Evolutionary conservation across 371 early-diverging fungal genomes (phyloP), one percentile per base, ranked within the genome.

Genomic region (Mortierella sp.): DNA sequence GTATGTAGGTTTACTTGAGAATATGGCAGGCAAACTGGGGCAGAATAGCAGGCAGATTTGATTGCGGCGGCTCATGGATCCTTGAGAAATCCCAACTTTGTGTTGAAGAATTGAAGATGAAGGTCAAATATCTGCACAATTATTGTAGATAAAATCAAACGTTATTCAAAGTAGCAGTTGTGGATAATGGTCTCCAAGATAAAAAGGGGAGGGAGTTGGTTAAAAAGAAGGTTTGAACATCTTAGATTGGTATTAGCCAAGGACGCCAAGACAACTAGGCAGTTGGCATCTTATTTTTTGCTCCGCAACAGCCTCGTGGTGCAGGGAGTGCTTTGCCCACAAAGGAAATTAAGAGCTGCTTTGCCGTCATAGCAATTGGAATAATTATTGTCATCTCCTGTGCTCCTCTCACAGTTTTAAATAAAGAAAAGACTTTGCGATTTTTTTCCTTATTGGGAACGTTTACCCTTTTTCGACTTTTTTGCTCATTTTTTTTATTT

Each of bases 1-100:
- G 61, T 97, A 95, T 75, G 94, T 90, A 62, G 94, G 95, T 4
- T 88, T 90, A 8, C 88, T 93, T 57, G 94, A 94, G 68, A 95
- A 95, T 84, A 87, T 8, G 86, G 88, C 20, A 57, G 80, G 32
- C 90, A n/a, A n/a, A n/a, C 54, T 97, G 26, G 75, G 88, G 61
- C 71, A 35, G 30, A 84, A 0, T 89, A 87, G 2, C 72, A 88
- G 59, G 95, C 96, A 0, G 96, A 97, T 77, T 60, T 91, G 35
- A 84, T 96, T 2, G 85, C 93, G 6, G 69, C 94, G 11, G 97
- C 89, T 8, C 90, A 97, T 26, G 91, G 89, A 64, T 93, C 93
- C 72, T 77, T 97, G 72, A 78, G 92, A n/a, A 86, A 95, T 60
- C 89, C 92, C 86, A 87, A 83, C 86, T 91, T 83, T 62, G 75